These are phyloP conservation scores for Tagetes erecta DNA, from an alignment of 129 eudicot species.

Conservation along the genomic window DNA sequence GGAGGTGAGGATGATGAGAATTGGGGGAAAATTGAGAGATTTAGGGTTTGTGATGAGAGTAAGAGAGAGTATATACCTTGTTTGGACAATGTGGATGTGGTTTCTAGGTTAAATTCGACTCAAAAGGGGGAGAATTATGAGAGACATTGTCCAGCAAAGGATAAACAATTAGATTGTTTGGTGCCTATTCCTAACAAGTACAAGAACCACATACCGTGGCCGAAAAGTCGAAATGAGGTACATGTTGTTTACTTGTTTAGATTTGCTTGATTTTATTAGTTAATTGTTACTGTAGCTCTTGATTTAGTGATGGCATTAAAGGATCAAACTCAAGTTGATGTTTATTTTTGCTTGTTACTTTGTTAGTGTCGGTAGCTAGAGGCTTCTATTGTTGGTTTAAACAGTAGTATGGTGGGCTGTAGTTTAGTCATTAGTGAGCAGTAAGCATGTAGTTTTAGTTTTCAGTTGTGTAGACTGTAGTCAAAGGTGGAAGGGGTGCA, in stretches of 20 bases:
- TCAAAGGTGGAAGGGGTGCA: background rate
- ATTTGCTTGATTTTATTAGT: conserved; percentile 19
- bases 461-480: background rate
- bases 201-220: conserved; percentile 75
- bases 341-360: too few relatives aligned
- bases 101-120: conserved; percentile 46
- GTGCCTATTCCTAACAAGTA: conserved; percentile 79
- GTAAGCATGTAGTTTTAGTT: background rate
- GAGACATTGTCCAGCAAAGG: conserved; percentile 69
- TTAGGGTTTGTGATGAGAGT: conserved; percentile 68
- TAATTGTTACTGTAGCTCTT: background rate
- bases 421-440: background rate
- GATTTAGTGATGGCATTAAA: background rate
- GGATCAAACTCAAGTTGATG: conserved; percentile 1
- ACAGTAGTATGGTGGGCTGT: background rate
- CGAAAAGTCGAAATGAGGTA: conserved; percentile 79
- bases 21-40: conserved; percentile 43
- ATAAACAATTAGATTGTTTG: conserved; percentile 58
- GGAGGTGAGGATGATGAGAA: conserved; percentile 20
- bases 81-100: conserved; percentile 62
- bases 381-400: background rate
- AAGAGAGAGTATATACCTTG: conserved; percentile 72
- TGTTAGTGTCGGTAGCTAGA: background rate
- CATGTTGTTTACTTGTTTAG: background rate
- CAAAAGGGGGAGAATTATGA: conserved; percentile 68